These are phyloP conservation scores for Candolleomyces eurysporus DNA, from an alignment of 768 basidiomycete species.

Conservation along the genomic window DNA sequence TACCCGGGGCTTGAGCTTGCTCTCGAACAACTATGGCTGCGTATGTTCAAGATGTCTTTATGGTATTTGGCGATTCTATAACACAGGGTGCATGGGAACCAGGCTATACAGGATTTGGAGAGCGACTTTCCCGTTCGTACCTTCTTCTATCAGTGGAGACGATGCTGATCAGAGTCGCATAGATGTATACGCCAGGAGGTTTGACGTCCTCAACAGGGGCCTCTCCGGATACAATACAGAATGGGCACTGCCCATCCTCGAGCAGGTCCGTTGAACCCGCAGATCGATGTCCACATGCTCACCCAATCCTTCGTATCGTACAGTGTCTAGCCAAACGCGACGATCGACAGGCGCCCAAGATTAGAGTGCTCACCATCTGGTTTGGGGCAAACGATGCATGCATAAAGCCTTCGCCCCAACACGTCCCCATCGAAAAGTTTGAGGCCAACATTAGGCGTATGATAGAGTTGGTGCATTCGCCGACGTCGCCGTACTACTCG, in stretches of 20 bases:
- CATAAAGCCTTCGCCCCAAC: conserved; percentile 61
- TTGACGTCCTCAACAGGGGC: conserved; percentile 88
- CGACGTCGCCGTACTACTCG: conserved; percentile 63
- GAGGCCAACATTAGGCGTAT: conserved; percentile 61
- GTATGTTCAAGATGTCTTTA: conserved; percentile 57
- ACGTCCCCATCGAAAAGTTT: conserved; percentile 71
- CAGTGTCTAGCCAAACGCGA: conserved; percentile 60
- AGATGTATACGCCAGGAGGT: conserved; percentile 77
- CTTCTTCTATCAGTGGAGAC: background rate
- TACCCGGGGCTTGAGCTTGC: background rate
- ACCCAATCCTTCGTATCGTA: background rate
- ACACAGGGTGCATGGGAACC: conserved; percentile 66
- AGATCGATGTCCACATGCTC: background rate
- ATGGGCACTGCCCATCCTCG: conserved; percentile 79
- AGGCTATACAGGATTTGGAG: conserved; percentile 56
- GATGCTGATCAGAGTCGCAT: conserved; percentile 2
- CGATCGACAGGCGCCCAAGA: conserved; percentile 47
- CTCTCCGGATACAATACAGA: conserved; percentile 83
- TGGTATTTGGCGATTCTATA: conserved; percentile 82
- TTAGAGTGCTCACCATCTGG: conserved; percentile 83
- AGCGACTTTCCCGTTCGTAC: conserved; percentile 61
- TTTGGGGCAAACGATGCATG: conserved; percentile 89
- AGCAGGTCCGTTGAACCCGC: conserved; percentile 49
- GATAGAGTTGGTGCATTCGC: conserved; percentile 58
- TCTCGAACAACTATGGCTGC: conserved; percentile 45